Conservation (phyloP, 805 yeast genomes). For the Yamadazyma nakazawae region DNA sequence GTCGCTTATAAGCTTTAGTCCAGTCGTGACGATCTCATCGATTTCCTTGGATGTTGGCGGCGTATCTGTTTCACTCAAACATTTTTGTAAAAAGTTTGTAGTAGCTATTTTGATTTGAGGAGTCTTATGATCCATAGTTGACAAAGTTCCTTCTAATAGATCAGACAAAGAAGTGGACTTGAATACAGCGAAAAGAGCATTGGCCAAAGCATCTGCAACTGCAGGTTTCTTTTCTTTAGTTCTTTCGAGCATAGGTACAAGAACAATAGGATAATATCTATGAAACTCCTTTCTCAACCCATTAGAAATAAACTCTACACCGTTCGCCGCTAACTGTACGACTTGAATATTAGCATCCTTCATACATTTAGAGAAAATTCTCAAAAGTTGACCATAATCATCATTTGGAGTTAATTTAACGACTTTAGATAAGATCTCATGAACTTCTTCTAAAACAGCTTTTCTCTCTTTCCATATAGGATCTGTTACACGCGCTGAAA, state of each 20-base stretch:
- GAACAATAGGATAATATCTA: conserved; percentile 49
- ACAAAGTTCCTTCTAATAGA: conserved; percentile 56
- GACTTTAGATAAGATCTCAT: conserved; percentile 48
- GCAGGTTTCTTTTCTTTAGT: conserved; percentile 83
- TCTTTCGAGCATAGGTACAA: conserved; percentile 70
- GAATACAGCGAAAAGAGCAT: conserved; percentile 65
- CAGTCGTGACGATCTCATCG: conserved; percentile 52
- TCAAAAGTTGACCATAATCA: conserved; percentile 65
- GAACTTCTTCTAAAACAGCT: conserved; percentile 69
- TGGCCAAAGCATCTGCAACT: conserved; percentile 67
- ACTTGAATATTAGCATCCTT: conserved; percentile 90
- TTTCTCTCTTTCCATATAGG: conserved; percentile 90
- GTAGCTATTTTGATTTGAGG: conserved; percentile 79
- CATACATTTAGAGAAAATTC: conserved; percentile 63
- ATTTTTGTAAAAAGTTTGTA: conserved; percentile 60
- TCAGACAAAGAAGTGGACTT: conserved; percentile 48
- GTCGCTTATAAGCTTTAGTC: conserved; percentile 69
- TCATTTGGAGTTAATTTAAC: conserved; percentile 48
- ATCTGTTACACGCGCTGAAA: conserved; percentile 52
- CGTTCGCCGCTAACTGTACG: conserved; percentile 72
- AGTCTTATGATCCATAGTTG: conserved; percentile 67
- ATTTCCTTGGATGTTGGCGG: conserved; percentile 54
- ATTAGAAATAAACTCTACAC: conserved; percentile 55
- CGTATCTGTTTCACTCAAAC: conserved; percentile 49
- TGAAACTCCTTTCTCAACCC: conserved; percentile 62